These are phyloP conservation scores for Stereum hirsutum DNA, from an alignment of 1,284 basidiomycete species.

Conservation along the genomic window DNA sequence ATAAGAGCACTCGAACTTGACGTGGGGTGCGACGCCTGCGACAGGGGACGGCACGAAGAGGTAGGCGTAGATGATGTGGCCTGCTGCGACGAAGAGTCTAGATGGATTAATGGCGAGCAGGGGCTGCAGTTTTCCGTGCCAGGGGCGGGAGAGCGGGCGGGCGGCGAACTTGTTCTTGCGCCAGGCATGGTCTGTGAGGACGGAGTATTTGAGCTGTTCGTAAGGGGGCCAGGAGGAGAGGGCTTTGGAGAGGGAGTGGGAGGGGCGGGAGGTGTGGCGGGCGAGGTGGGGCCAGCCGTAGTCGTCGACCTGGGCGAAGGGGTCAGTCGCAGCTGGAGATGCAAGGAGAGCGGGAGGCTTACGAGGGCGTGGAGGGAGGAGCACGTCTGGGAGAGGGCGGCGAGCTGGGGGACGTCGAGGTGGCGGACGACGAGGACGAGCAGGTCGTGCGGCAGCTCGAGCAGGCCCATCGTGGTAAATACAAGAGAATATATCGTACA, in stretches of 20 bases:
- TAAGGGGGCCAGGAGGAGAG: constrained; percentile 36
- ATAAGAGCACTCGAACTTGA: constrained; percentile 42
- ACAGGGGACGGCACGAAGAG: constrained; percentile 28
- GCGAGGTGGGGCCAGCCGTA: constrained; percentile 53
- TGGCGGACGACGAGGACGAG: constrained; percentile 42
- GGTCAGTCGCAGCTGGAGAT: neutral
- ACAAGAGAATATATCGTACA: too few species aligned
- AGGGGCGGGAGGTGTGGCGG: constrained; percentile 38
- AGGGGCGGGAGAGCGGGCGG: constrained; percentile 56
- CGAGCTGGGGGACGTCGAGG: constrained; percentile 35
- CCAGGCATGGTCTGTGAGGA: constrained; percentile 50
- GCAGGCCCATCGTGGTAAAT: constrained; percentile 12
- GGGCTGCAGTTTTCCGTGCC: constrained; percentile 51
- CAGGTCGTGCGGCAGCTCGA: constrained; percentile 45
- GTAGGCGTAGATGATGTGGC: constrained; percentile 50
- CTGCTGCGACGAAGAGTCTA: constrained; percentile 55
- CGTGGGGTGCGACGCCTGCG: constrained; percentile 27
- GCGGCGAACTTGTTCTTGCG: constrained; percentile 41
- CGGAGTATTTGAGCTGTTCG: constrained; percentile 42
- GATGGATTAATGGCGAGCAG: constrained; percentile 47
- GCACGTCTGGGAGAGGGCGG: constrained; percentile 37
- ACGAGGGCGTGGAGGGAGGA: constrained; percentile 37
- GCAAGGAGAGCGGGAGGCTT: constrained; percentile 13
- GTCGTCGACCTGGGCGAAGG: constrained; percentile 36
- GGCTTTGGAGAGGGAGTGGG: constrained; percentile 39